Base-by-base conservation (phyloP, 116 monocot species). In the Posidonia oceanica region DNA sequence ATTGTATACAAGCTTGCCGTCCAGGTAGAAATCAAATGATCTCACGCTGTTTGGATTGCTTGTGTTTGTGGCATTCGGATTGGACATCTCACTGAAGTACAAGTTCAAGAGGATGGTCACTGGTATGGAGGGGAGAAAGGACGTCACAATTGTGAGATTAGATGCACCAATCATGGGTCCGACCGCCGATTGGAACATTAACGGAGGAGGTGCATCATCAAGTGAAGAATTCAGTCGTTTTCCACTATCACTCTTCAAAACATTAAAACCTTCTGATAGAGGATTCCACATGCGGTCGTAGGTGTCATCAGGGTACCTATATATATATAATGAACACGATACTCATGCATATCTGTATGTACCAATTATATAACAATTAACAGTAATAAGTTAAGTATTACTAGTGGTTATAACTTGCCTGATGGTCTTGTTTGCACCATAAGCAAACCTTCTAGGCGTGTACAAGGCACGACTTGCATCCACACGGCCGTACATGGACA, bases 11-110 rank as follows among this genome's bases (percentile, higher is more conserved):
- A 22, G 36, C 16, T 48, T 15, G 15, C 64, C 71, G 40, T 84
- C 80, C 59, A 60, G 53, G 64, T 41, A 69, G 29, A 84, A 2
- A 5, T 63, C 15, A 21, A 84, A 72, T 3, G 78, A 55, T 41
- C 84, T 65, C n/a, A n/a, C n/a, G n/a, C n/a, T n/a, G n/a, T n/a
- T n/a, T n/a, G n/a, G n/a, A 3, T 6, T 65, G 20, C 66, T 4
- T 13, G 21, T 42, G 1, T 15, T 40, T 15, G 44, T 3, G 16
- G 17, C 65, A 3, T 61, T 56, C 12, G 3, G 42, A 23, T 72
- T 16, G 4, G 54, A 36, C 39, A 62, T 38, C 37, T 81, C 84
- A n/a, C 75, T 18, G 68, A 78, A 81, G 74, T 76, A 85, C 6
- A 83, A 0, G 70, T 68, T 80, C 38, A 70, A 4, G 76, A 61